Conservation (phyloP, 2,329 filamentous ascomycete species). For the Beauveria bassiana region DNA sequence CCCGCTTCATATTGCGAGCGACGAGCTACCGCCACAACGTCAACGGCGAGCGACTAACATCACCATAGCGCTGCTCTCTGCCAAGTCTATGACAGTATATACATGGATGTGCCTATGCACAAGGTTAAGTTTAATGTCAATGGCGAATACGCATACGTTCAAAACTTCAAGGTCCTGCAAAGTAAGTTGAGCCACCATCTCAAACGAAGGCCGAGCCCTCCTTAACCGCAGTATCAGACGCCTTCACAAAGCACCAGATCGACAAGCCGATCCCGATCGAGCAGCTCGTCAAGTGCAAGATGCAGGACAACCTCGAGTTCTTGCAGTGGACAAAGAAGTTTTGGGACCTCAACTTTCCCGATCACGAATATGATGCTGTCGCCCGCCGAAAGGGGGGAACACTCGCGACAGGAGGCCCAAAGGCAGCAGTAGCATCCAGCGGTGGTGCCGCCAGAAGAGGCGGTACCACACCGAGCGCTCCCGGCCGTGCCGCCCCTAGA, state of each 20-base stretch:
- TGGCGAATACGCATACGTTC: conserved; percentile 91
- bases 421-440: conserved; percentile 40
- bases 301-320: conserved; percentile 99
- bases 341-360: conserved; percentile 98
- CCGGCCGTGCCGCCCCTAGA: conserved; percentile 39
- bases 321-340: conserved; percentile 94
- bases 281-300: conserved; percentile 91
- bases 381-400: conserved; percentile 72
- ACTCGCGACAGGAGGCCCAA: conserved; percentile 41
- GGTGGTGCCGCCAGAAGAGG: conserved; percentile 44
- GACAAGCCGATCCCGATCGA: conserved; percentile 88
- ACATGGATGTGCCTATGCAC: conserved; percentile 87
- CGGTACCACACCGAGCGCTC: conserved; percentile 55
- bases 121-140: conserved; percentile 98
- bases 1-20: conserved; percentile 12
- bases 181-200: conserved; percentile 48
- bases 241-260: conserved; percentile 77
- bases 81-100: conserved; percentile 98
- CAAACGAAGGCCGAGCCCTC: conserved; percentile 3
- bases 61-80: conserved; percentile 75
- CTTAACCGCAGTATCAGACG: conserved; percentile 42
- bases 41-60: conserved; percentile 4
- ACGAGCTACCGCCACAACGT: not conserved
- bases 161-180: conserved; percentile 97
- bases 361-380: conserved; percentile 92